phyloP scores from a whole-genome alignment of 1,284 basidiomycete genomes.

The Afroboletus lepidellus region DNA sequence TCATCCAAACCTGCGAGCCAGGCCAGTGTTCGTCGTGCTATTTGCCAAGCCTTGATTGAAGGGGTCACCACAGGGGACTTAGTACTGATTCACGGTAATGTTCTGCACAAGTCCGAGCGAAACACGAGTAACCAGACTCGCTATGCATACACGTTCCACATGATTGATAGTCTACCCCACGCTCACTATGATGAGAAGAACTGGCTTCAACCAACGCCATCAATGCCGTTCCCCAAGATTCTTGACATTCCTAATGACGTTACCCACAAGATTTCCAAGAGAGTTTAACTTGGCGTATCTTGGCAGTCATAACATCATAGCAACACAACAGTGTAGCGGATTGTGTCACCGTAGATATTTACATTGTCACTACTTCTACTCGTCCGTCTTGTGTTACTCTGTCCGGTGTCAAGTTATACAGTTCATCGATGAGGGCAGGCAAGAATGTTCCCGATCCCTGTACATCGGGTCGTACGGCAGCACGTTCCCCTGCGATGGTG shows the following conservation, averaged over 20 bases:
- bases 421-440: conserved; percentile 81
- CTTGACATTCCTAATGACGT: conserved; percentile 38
- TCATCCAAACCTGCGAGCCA: conserved; percentile 72
- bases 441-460: conserved; percentile 87
- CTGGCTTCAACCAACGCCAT: conserved; percentile 84
- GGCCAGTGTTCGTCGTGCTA: conserved; percentile 44
- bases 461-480: conserved; percentile 68
- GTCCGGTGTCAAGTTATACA: conserved; percentile 63
- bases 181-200: conserved; percentile 77
- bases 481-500: conserved; percentile 83
- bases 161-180: conserved; percentile 70
- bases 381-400: conserved; percentile 50
- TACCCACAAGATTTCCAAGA: background rate
- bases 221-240: conserved; percentile 80
- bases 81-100: conserved; percentile 87
- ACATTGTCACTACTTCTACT: conserved; percentile 39
- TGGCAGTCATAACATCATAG: background rate
- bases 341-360: background rate
- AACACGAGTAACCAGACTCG: conserved; percentile 74
- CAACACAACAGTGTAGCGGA: background rate
- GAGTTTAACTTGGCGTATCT: background rate
- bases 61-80: conserved; percentile 58
- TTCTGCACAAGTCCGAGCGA: conserved; percentile 85
- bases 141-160: conserved; percentile 94
- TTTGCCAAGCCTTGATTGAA: background rate